Evolutionary conservation across 2,329 filamentous ascomycete genomes (phyloP).

Genomic region (Trichophyton schoenleinii): DNA sequence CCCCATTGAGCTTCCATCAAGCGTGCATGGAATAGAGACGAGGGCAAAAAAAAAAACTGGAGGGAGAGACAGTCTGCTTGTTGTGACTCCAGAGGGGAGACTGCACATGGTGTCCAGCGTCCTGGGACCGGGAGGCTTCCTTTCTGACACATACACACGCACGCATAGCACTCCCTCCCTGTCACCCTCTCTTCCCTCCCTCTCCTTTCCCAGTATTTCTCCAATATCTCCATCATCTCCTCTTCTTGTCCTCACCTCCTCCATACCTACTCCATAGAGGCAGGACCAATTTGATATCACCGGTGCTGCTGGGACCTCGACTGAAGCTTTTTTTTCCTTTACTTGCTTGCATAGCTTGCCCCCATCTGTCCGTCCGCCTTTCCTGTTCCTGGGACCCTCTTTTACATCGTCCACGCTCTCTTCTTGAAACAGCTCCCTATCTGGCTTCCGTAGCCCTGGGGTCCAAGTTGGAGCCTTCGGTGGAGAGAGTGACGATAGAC

Average conservation of each 20-base stretch:
- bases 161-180: not conserved
- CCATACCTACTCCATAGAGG: not conserved
- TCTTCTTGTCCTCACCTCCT: not conserved
- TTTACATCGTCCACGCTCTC: not conserved
- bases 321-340: not conserved
- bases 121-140: not conserved
- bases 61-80: not conserved
- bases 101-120: not conserved
- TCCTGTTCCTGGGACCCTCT: constrained; percentile 1
- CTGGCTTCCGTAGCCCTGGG: not conserved
- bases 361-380: not conserved
- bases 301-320: not conserved
- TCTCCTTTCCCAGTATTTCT: not conserved
- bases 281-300: not conserved
- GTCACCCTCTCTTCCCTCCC: not conserved
- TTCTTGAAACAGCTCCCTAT: not conserved
- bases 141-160: not conserved
- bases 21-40: not conserved
- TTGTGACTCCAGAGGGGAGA: not conserved
- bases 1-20: not conserved
- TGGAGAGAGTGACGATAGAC: constrained; percentile 1
- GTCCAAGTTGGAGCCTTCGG: not conserved
- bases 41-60: not conserved
- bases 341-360: not conserved
- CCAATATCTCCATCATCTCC: not conserved